Evolutionary conservation across 148 eudicot genomes (phyloP).

Genomic region (Bassia scoparia): DNA sequence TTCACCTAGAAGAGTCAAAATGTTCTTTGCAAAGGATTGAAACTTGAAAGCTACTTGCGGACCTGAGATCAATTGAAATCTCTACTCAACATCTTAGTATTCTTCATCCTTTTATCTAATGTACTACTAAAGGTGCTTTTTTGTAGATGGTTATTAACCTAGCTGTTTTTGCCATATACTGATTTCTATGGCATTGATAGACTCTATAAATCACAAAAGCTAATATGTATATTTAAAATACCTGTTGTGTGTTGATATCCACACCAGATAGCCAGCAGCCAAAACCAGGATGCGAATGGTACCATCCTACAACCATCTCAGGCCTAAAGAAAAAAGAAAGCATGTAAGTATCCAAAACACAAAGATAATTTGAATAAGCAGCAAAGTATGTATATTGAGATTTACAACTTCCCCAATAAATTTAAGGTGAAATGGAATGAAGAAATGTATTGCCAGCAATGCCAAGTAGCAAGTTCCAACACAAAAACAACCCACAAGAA

Average conservation of each 20-base stretch:
- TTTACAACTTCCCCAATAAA: neutral
- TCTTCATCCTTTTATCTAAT: too few species aligned
- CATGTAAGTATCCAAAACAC: neutral
- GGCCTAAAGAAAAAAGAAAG: slow-evolving; percentile 40
- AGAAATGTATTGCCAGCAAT: neutral
- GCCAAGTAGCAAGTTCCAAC: neutral
- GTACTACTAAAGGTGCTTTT: too few species aligned
- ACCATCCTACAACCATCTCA: slow-evolving; percentile 89
- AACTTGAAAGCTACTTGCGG: too few species aligned
- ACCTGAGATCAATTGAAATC: too few species aligned
- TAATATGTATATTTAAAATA: slow-evolving; percentile 3
- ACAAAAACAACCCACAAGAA: neutral
- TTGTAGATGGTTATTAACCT: too few species aligned
- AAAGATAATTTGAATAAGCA: neutral
- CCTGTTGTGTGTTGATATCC: slow-evolving; percentile 90
- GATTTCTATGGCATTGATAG: too few species aligned
- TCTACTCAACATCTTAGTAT: too few species aligned
- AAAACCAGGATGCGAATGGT: slow-evolving; percentile 93
- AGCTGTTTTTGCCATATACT: too few species aligned
- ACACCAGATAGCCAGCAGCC: slow-evolving; percentile 96
- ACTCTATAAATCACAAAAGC: too few species aligned
- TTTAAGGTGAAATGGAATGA: neutral
- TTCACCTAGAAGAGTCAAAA: too few species aligned
- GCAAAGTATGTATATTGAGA: neutral
- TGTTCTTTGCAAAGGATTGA: too few species aligned